Conservation (phyloP, 2,329 filamentous ascomycete genomes). For the Epicoccum nigrum region DNA sequence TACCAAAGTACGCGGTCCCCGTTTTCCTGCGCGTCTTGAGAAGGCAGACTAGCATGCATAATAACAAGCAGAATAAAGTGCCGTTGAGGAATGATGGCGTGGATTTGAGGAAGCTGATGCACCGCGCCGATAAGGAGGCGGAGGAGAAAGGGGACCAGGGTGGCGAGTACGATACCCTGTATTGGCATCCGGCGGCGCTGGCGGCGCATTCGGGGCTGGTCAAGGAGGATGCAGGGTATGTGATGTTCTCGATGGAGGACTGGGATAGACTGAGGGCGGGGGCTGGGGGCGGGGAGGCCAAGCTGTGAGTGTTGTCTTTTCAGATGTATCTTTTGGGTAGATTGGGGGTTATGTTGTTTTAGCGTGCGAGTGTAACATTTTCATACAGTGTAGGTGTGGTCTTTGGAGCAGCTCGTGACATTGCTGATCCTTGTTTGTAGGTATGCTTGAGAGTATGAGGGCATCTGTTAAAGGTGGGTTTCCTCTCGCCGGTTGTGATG, state of each 20-base stretch:
- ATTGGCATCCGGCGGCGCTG: constrained; percentile 55
- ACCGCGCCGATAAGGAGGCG: constrained; percentile 45
- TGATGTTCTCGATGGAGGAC: constrained; percentile 63
- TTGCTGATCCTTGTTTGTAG: too few species aligned
- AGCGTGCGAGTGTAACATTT: too few species aligned
- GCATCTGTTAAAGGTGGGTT: too few species aligned
- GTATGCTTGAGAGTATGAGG: too few species aligned
- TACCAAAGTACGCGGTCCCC: constrained; percentile 78
- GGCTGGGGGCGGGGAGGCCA: constrained; percentile 20
- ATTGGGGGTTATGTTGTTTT: background rate
- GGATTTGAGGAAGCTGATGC: constrained; percentile 58
- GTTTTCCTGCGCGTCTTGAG: constrained; percentile 71
- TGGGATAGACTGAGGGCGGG: constrained; percentile 61
- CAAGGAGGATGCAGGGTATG: constrained; percentile 57
- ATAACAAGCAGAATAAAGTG: constrained; percentile 82
- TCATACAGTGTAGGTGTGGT: background rate
- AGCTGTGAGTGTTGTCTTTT: constrained; percentile 19
- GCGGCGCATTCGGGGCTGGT: constrained; percentile 38
- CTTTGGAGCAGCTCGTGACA: too few species aligned
- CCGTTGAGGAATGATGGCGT: constrained; percentile 71
- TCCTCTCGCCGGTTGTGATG: too few species aligned
- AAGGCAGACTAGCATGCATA: constrained; percentile 68
- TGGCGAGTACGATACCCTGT: constrained; percentile 52
- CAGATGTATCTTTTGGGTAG: background rate
- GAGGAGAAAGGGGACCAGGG: constrained; percentile 44